Evolutionary conservation across 2,329 filamentous ascomycete genomes (phyloP), one percentile per base, ranked within the genome.

Genomic region (Lasiodiplodia gonubiensis): DNA sequence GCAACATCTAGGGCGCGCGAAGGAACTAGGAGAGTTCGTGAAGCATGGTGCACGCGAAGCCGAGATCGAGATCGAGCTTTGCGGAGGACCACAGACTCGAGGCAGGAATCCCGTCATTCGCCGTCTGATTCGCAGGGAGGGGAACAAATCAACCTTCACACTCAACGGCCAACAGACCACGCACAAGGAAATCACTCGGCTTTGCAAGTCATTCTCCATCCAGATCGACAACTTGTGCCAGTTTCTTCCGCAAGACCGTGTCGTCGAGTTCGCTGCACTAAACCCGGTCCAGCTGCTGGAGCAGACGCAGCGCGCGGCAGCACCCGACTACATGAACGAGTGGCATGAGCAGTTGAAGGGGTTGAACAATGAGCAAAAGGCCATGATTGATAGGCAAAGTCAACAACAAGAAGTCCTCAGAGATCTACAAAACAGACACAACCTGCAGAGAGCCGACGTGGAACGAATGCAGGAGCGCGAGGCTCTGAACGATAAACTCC

Each of bases 221-320:
- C 95, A 99, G 78, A 92, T 98, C 70, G 95, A 99, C 82, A 99
- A 99, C 72, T 85, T 99, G 2, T 99, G 95, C 77, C 95, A 99
- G 77, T 99, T 99, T 73, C 82, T 99, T 53, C 95, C 95, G 0
- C 95, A 99, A 78, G 95, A 99, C 76, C 91, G 94, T 72, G 95
- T 99, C 1, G 92, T 93, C 27, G 94, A 97, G 75, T 99, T 99
- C 76, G 93, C 95, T 5, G 90, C 87, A 5, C 87, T 97, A 71
- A 91, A 88, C 10, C 91, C 94, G 0, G 84, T 97, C 14, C 91
- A 96, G 53, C 86, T 97, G 23, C 84, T 99, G 0, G 86, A 89
- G 68, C 92, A 95, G 73, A 99, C 95, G 0, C 89, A 97, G 70
- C 89, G 93, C 74, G 95, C 95, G 39, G 94, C 93, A 7, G 95